Conservation (phyloP, 2,329 filamentous ascomycete species). For the Ophiocordyceps unilateralis region DNA sequence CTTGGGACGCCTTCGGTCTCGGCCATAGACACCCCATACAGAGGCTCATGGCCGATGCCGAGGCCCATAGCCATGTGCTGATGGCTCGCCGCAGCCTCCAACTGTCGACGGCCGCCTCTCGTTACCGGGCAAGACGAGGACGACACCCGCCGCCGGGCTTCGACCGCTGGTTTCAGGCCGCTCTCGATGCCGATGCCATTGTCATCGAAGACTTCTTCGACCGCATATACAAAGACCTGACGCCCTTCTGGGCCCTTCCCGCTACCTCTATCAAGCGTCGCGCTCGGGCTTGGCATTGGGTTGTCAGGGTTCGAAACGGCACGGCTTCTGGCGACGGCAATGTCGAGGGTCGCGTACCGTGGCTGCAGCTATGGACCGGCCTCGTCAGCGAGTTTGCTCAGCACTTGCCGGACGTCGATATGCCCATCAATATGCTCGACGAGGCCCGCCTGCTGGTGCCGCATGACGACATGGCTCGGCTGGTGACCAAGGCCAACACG, state of each 20-base stretch:
- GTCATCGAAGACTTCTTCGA: constrained; percentile 48
- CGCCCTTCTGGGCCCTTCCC: constrained; percentile 42
- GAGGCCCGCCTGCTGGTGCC: constrained; percentile 45
- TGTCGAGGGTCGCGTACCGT: constrained; percentile 21
- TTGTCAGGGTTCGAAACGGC: constrained; percentile 30
- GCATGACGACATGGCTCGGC: constrained; percentile 34
- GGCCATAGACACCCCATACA: constrained; percentile 30
- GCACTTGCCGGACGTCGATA: constrained; percentile 47
- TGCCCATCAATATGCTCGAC: constrained; percentile 48
- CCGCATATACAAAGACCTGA: constrained; percentile 44
- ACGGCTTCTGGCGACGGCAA: constrained; percentile 21
- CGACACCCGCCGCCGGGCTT: constrained; percentile 49
- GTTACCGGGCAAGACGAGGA: constrained; percentile 37
- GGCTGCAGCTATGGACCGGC: constrained; percentile 29
- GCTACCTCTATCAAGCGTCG: constrained; percentile 19
- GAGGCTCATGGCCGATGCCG: constrained; percentile 28
- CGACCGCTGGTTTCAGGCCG: constrained; percentile 39
- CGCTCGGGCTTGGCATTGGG: constrained; percentile 25
- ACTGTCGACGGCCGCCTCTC: constrained; percentile 32
- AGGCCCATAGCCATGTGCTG: constrained; percentile 21
- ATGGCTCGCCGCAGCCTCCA: constrained; percentile 27
- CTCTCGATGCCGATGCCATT: constrained; percentile 31
- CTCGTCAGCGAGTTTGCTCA: constrained; percentile 33
- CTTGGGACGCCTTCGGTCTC: constrained; percentile 9
- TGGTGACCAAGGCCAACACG: constrained; percentile 29